Base-by-base conservation (phyloP, 2,329 filamentous ascomycete genomes). In the Trematosphaeria pertusa region DNA sequence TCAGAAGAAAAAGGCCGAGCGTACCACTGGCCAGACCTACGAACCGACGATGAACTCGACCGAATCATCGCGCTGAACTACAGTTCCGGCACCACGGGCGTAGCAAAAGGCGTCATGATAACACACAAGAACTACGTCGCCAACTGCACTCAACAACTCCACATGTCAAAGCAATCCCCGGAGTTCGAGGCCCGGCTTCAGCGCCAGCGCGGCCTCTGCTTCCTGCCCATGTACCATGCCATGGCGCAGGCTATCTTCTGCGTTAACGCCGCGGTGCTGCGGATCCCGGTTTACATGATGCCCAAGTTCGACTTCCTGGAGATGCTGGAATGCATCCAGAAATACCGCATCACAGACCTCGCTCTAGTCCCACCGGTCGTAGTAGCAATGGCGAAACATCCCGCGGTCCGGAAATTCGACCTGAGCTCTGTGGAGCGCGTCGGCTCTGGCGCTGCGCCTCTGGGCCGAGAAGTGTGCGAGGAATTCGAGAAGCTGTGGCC, bases 31-130 rank as follows among this genome's bases (percentile, higher is more conserved):
- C 67, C 80, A 12, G 78, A 85, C 47, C 78, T 78, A 37, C 62
- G 77, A 0, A 68, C 73, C 0, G 75, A 80, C 31, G 72, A 82
- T 2, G 78, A 78, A 47, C 69, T 73, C 18, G 58, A 78, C 44
- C 78, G 79, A 4, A 82, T 83, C 1, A 83, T 87, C 56, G 86
- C 84, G 5, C 80, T 95, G 52, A 94, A 95, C 70, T 95, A 93
- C 72, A 88, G 84, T 54, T 87, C 82, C 21, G 85, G 89, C 9
- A 92, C 88, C 1, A 95, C 91, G 2, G 90, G 91, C 5, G 79
- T 91, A 3, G 89, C 90, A 8, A 95, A 95, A 68, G 91, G 91
- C 9, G 90, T 94, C 11, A 85, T 88, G 71, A 87, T 94, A 54
- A 84, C 85, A n/a, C 90, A 95, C 70, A 76, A 78, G 49, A 88